phyloP scores from a whole-genome alignment of 106 monocot species.

The Agapanthus africanus region DNA sequence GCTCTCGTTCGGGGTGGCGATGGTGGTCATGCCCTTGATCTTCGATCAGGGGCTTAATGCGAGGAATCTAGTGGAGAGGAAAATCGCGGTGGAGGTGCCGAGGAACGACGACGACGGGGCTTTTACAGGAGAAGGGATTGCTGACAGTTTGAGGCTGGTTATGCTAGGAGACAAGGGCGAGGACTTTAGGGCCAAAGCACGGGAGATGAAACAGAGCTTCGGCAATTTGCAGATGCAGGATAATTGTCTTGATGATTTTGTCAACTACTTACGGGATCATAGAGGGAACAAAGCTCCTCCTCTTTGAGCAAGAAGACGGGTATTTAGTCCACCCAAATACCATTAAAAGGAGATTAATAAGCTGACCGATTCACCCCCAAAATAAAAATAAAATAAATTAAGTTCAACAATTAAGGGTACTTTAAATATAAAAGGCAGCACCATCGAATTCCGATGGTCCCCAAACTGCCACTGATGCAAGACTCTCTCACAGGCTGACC shows the following conservation, averaged over 20 bases:
- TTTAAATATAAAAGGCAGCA: too few relatives aligned
- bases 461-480: too few relatives aligned
- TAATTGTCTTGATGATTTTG: constrained; percentile 11
- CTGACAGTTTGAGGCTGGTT: constrained; percentile 25
- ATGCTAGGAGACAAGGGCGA: constrained; percentile 29
- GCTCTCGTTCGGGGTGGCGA: constrained; percentile 15
- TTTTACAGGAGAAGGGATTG: constrained; percentile 27
- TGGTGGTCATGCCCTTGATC: constrained; percentile 35
- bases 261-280: constrained; percentile 6
- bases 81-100: constrained; percentile 30
- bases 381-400: too few relatives aligned
- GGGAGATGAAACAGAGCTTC: neutral
- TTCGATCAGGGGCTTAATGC: constrained; percentile 51
- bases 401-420: too few relatives aligned
- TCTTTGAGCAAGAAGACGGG: too few relatives aligned
- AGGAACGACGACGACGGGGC: constrained; percentile 30
- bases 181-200: constrained; percentile 1
- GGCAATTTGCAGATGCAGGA: constrained; percentile 15
- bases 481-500: too few relatives aligned
- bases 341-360: too few relatives aligned
- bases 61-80: constrained; percentile 25
- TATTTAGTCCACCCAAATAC: too few relatives aligned
- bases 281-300: constrained; percentile 5
- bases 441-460: too few relatives aligned
- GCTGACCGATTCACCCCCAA: too few relatives aligned